Percentiles rank a stretch among this genome's conserved stretches.
Evolutionary conservation across 164 flowering plant genomes (phyloP).

Genomic region (grape (Vitis vinifera)): DNA sequence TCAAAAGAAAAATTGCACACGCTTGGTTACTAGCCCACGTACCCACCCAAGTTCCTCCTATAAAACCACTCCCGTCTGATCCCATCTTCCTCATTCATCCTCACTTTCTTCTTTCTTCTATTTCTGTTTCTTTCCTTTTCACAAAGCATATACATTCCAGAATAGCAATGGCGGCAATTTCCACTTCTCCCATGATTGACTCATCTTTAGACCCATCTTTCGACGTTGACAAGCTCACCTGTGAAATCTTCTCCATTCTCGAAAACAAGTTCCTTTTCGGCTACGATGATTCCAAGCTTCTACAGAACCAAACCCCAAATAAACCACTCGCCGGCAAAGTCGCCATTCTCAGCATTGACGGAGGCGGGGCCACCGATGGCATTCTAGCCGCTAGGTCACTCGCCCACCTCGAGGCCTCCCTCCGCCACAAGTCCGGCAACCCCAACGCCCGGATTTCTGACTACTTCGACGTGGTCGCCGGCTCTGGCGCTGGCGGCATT

Average conservation of each 20-base stretch:
- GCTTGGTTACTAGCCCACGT: too few species aligned
- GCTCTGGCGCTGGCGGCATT: conserved; percentile 63
- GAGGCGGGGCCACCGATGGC: conserved; percentile 49
- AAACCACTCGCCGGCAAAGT: conserved; percentile 39
- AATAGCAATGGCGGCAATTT: conserved; percentile 10
- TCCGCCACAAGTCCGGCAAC: conserved; percentile 37
- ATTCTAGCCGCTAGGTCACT: conserved; percentile 56
- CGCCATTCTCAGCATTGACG: conserved; percentile 61
- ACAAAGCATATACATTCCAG: too few species aligned
- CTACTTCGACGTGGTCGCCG: conserved; percentile 64
- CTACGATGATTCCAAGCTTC: conserved; percentile 19
- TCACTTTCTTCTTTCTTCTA: too few species aligned
- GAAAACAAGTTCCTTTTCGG: conserved; percentile 50
- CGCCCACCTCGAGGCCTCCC: conserved; percentile 37
- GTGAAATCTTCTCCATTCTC: conserved; percentile 47
- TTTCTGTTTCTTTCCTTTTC: too few species aligned
- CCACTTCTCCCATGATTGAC: conserved; percentile 6
- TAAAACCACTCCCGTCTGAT: too few species aligned
- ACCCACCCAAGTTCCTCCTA: too few species aligned
- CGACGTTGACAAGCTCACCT: conserved; percentile 38
- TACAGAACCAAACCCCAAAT: conserved; percentile 1
- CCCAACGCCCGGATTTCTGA: conserved; percentile 52
- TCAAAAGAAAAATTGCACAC: too few species aligned
- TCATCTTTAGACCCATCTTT: conserved; percentile 17
- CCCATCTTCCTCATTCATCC: too few species aligned